These are phyloP conservation scores for Phaffomyces thermotolerans DNA, from an alignment of 805 yeast species.

Conservation along the genomic window DNA sequence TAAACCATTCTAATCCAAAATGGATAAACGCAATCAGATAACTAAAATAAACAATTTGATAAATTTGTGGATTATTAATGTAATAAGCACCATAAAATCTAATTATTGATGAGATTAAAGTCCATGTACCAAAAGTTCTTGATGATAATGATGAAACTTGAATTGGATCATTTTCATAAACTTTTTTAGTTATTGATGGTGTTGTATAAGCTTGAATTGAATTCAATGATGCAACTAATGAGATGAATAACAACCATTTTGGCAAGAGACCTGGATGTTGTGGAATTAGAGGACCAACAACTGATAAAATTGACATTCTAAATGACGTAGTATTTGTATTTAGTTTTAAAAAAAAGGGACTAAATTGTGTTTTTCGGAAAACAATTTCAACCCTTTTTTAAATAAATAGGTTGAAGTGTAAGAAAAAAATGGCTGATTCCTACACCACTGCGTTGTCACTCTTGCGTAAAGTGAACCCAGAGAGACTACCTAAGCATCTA, in stretches of 20 bases:
- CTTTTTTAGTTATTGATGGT: slow-evolving; percentile 70
- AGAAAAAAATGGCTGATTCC: slow-evolving; percentile 28
- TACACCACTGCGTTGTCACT: slow-evolving; percentile 77
- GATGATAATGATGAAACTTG: slow-evolving; percentile 70
- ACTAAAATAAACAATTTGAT: slow-evolving; percentile 70
- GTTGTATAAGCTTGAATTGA: slow-evolving; percentile 79
- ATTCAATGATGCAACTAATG: slow-evolving; percentile 88
- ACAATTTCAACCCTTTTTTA: neutral
- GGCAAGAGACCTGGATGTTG: slow-evolving; percentile 53
- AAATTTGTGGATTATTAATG: slow-evolving; percentile 61
- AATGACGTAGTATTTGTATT: neutral
- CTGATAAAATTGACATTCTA: slow-evolving; percentile 26
- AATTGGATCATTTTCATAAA: slow-evolving; percentile 58
- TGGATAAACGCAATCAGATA: slow-evolving; percentile 80
- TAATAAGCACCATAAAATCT: slow-evolving; percentile 84
- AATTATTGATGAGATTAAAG: slow-evolving; percentile 75
- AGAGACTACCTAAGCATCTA: slow-evolving; percentile 39
- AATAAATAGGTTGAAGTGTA: neutral
- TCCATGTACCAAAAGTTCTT: slow-evolving; percentile 99
- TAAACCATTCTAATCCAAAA: slow-evolving; percentile 75
- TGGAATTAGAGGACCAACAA: slow-evolving; percentile 33
- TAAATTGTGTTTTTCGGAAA: neutral
- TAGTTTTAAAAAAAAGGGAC: neutral
- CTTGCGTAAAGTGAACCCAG: slow-evolving; percentile 69
- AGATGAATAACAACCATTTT: slow-evolving; percentile 72